Evolutionary conservation across 148 eudicot genomes (phyloP).

Genomic region (Camellia lanceoleosa): DNA sequence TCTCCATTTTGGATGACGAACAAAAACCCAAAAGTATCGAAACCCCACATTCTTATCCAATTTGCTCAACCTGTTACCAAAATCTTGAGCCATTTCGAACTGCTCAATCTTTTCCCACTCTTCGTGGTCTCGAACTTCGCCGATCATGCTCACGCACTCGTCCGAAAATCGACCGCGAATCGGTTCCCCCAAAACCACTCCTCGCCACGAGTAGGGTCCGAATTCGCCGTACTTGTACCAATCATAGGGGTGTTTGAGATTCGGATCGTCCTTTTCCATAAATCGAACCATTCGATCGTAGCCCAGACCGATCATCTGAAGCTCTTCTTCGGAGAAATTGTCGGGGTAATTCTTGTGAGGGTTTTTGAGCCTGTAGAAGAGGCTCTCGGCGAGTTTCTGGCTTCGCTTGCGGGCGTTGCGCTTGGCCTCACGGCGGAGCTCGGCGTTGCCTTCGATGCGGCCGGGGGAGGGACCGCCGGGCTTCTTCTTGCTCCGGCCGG

Average conservation of each 20-base stretch:
- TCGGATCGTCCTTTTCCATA: constrained; percentile 88
- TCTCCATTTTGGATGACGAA: constrained; percentile 88
- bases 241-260: constrained; percentile 75
- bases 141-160: constrained; percentile 59
- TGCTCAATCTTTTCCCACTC: constrained; percentile 92
- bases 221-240: constrained; percentile 95
- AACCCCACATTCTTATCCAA: constrained; percentile 48
- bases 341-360: constrained; percentile 74
- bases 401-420: constrained; percentile 59
- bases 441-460: constrained; percentile 64
- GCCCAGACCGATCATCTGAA: constrained; percentile 88
- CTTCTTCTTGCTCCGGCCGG: constrained; percentile 75
- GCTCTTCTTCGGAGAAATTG: constrained; percentile 85
- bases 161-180: constrained; percentile 72
- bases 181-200: constrained; percentile 86
- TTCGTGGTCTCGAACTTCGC: constrained; percentile 74
- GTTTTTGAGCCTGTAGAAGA: constrained; percentile 81
- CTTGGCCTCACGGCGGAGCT: constrained; percentile 68
- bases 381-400: constrained; percentile 59
- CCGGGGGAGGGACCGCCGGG: constrained; percentile 42
- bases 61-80: constrained; percentile 47
- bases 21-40: constrained; percentile 76
- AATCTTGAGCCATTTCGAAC: constrained; percentile 70
- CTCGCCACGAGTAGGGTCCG: constrained; percentile 94
- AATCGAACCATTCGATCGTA: constrained; percentile 93